These are phyloP conservation scores for Aquilaria malaccensis DNA, from an alignment of 345 rosid species.

Conservation along the genomic window DNA sequence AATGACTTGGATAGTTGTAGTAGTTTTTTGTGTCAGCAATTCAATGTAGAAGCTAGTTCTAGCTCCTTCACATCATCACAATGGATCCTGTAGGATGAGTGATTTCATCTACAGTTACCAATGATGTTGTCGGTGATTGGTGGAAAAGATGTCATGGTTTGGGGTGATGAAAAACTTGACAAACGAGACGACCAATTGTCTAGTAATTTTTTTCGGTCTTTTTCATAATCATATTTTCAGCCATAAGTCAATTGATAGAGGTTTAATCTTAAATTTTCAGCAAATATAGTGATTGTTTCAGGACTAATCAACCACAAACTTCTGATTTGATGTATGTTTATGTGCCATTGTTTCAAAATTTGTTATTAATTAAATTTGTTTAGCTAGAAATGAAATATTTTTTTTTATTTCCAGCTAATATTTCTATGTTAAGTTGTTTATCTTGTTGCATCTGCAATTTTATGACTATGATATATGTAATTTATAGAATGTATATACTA, in stretches of 20 bases:
- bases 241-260: no score
- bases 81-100: slow-evolving; percentile 19
- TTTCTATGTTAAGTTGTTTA: no score
- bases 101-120: slow-evolving; percentile 46
- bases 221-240: no score
- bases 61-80: slow-evolving; percentile 70
- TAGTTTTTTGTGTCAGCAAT: slow-evolving; percentile 65
- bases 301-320: no score
- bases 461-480: background rate
- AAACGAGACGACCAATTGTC: slow-evolving; percentile 57
- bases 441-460: background rate
- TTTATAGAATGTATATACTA: background rate
- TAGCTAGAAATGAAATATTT: no score
- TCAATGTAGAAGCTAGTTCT: slow-evolving; percentile 61
- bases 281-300: background rate
- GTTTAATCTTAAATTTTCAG: no score
- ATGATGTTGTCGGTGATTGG: slow-evolving; percentile 54
- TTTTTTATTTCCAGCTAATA: no score
- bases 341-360: background rate
- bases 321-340: no score
- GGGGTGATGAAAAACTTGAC: slow-evolving; percentile 56
- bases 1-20: slow-evolving; percentile 92
- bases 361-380: background rate
- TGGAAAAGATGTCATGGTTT: slow-evolving; percentile 45
- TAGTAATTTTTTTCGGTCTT: slow-evolving; percentile 28